Evolutionary conservation across 805 yeast genomes (phyloP), one percentile per base, ranked within the genome.

Genomic region (Metschnikowia santaceciliae): DNA sequence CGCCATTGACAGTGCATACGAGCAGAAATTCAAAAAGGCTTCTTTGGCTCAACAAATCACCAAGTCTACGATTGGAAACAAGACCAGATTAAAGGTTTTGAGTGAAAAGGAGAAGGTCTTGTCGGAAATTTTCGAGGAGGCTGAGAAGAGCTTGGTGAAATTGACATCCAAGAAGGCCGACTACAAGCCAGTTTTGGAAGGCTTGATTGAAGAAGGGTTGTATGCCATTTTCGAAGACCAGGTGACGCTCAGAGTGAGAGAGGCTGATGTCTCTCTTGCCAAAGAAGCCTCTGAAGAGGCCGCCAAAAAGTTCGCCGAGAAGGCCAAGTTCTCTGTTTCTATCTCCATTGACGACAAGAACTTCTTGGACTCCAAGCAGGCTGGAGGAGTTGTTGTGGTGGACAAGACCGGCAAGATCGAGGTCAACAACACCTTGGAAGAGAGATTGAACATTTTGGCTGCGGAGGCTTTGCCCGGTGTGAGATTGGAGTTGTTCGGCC

Each of bases 41-140:
- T 75, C 90, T 32, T 83, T 94, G 69, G 88, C 92, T 41, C 97
- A 94, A 72, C 98, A 94, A 75, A 92, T 94, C 68, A 83, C 91
- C 62, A 90, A 90, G 75, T 91, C 98, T 32, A 92, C 96, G 49
- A 87, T 94, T 66, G 90, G 92, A 57, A 94, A 94, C 79, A 90
- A 94, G 76, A 88, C 96, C 58, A 86, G 99, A 74, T 85, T 94
- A 68, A 87, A 90, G 75, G 84, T 92, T 34, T 82, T 94, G 60
- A 79, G 87, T 15, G 88, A 96, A 50, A 89, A 91, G 66, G 77
- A 92, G 65, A 83, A 84, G 60, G 82, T 89, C 13, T 75, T 94
- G 61, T 82, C 82, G 55, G 83, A 78, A 19, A 83, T 94, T 56
- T 88, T 91, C 61, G 84, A 82, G 49, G 80, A 74, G 11, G 87